Evolutionary conservation across 768 basidiomycete genomes (phyloP).

Genomic region (Pholiota molesta): DNA sequence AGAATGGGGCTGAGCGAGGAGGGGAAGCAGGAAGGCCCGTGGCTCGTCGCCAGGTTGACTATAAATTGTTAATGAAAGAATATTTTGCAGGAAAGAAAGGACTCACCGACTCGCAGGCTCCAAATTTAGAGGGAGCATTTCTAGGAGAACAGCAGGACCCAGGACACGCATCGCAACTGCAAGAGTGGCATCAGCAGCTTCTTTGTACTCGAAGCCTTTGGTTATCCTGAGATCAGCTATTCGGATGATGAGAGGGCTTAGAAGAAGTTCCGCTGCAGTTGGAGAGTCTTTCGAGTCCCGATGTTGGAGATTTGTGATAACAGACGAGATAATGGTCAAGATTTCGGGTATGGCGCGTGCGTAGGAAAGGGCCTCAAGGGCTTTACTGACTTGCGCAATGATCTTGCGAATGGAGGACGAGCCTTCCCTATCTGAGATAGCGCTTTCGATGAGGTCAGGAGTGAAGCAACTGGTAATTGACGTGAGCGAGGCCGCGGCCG

Average conservation of each 20-base stretch:
- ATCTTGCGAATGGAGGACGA: constrained; percentile 65
- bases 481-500: constrained; percentile 64
- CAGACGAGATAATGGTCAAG: constrained; percentile 69
- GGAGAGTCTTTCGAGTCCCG: constrained; percentile 42
- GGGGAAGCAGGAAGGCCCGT: constrained; percentile 88
- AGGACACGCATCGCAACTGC: constrained; percentile 82
- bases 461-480: constrained; percentile 74
- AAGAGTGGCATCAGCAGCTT: constrained; percentile 79
- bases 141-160: constrained; percentile 81
- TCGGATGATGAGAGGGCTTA: constrained; percentile 69
- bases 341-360: constrained; percentile 81
- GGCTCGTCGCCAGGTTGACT: constrained; percentile 80
- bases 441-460: constrained; percentile 55
- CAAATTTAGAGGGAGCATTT: constrained; percentile 81
- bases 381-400: constrained; percentile 63
- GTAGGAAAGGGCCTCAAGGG: constrained; percentile 73
- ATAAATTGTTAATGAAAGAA: constrained; percentile 6
- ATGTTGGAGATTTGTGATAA: constrained; percentile 64
- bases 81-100: not conserved
- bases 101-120: constrained; percentile 41
- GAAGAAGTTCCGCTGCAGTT: constrained; percentile 69
- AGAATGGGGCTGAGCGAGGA: constrained; percentile 79
- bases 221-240: constrained; percentile 75
- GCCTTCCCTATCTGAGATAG: constrained; percentile 48
- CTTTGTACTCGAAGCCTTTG: constrained; percentile 90